Base-by-base conservation (phyloP, 306 rosid genomes). In the Purshia tridentata region DNA sequence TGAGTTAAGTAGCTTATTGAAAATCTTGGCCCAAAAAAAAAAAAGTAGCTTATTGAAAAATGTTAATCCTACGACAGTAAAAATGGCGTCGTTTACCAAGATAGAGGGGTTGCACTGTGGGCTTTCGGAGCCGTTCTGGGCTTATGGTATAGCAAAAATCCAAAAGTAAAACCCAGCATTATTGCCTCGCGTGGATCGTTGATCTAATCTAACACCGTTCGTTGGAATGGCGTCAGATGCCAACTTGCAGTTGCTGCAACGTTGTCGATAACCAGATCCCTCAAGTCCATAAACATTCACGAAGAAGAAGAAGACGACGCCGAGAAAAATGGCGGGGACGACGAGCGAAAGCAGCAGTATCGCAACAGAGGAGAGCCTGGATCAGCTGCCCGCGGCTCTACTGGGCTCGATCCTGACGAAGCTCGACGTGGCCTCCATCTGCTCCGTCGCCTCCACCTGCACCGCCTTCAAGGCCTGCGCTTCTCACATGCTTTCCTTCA, bases 391-490 rank as follows among this genome's bases (percentile, higher is more conserved):
- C 4, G 42, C 70, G 37, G 84, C 94, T 41, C 67, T 94, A 1
- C 80, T 91, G 0, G 88, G 81, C 50, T 84, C 94, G 53, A 84
- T 94, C 80, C 73, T 94, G 82, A 83, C 83, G 15, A 94, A 91
- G 78, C 92, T 91, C 11, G 98, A 94, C 79, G 82, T 94, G 77
- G 70, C 91, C 47, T 94, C 98, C 35, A 70, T 94, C 73, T 88
- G 92, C 72, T 91, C 95, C 19, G 20, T 83, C 50, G 91, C 98
- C 0, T 77, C 96, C 63, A 91, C 98, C 9, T 88, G 91, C 83
- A 84, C 83, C 69, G 45, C 82, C 70, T 80, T 93, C 86, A 83
- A 81, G 6, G 61, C 85, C 46, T 85, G 87, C 81, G 90, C 88
- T 20, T 70, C 77, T 1, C 92, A 94, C 3, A 83, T 89, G 81